Conservation (phyloP, 1,284 basidiomycete genomes). For the Ganoderma lingzhi region DNA sequence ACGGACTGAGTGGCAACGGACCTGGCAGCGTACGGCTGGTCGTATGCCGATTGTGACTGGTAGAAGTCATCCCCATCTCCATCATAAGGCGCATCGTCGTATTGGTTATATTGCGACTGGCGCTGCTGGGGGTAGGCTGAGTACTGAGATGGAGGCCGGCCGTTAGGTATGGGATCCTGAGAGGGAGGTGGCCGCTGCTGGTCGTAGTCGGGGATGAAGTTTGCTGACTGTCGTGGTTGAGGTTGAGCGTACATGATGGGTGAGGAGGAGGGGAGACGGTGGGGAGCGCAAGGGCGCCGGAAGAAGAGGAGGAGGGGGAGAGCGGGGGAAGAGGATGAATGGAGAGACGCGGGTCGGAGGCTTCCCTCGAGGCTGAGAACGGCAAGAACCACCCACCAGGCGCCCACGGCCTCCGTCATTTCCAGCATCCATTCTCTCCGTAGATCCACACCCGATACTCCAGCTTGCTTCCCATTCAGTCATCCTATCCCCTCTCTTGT, state of each 20-base stretch:
- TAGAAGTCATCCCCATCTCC: conserved; percentile 51
- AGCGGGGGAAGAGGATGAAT: conserved; percentile 14
- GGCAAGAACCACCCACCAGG: background rate
- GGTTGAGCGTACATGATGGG: conserved; percentile 43
- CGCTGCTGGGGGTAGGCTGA: conserved; percentile 34
- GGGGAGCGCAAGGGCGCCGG: conserved; percentile 3
- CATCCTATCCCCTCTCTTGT: background rate
- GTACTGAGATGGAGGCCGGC: conserved; percentile 36
- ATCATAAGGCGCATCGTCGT: conserved; percentile 45
- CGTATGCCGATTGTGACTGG: conserved; percentile 41
- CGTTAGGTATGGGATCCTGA: conserved; percentile 29
- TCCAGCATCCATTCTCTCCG: background rate
- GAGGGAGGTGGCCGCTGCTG: conserved; percentile 29
- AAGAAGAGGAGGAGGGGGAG: conserved; percentile 4
- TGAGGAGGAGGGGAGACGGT: conserved; percentile 3
- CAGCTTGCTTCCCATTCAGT: background rate
- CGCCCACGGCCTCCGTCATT: background rate
- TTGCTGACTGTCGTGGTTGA: conserved; percentile 46
- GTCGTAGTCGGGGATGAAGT: conserved; percentile 44
- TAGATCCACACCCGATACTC: background rate
- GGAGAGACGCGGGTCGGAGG: conserved; percentile 9
- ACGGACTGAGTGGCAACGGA: conserved; percentile 49
- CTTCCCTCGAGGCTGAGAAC: conserved; percentile 6
- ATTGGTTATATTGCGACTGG: conserved; percentile 37
- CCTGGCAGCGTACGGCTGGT: conserved; percentile 38